Percentiles rank a stretch among this genome's conserved stretches.
Evolutionary conservation across 805 yeast species (phyloP).

Genomic region (Suhomyces tanzawaensis): DNA sequence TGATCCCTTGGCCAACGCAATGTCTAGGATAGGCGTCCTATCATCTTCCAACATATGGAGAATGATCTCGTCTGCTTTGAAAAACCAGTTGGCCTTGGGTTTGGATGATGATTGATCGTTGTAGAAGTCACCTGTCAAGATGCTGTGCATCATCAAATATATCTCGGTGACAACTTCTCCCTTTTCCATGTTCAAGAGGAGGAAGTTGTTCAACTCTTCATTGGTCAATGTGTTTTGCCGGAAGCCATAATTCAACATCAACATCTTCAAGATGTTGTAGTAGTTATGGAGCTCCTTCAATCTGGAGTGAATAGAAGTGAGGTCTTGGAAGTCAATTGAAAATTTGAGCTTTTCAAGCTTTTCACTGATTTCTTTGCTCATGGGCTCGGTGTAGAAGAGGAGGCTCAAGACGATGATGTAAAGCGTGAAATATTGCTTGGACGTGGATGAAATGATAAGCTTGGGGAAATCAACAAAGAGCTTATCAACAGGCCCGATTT

Average conservation of each 20-base stretch:
- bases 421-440: constrained; percentile 67
- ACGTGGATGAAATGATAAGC: constrained; percentile 65
- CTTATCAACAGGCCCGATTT: constrained; percentile 20
- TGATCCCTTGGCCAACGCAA: constrained; percentile 34
- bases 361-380: constrained; percentile 53
- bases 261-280: constrained; percentile 35
- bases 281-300: constrained; percentile 51
- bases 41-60: constrained; percentile 43
- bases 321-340: constrained; percentile 67
- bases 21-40: constrained; percentile 36
- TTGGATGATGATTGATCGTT: constrained; percentile 14
- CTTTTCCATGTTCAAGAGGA: constrained; percentile 32
- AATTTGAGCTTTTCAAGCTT: constrained; percentile 63
- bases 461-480: constrained; percentile 67
- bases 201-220: constrained; percentile 43
- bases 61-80: constrained; percentile 39
- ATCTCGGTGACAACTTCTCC: constrained; percentile 35
- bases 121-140: constrained; percentile 34
- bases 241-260: constrained; percentile 48
- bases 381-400: constrained; percentile 73
- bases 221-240: constrained; percentile 50
- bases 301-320: constrained; percentile 46
- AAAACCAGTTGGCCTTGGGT: constrained; percentile 32
- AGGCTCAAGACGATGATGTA: constrained; percentile 62
- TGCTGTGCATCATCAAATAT: constrained; percentile 33